Conservation (phyloP, 352 stramenopile genomes). For the Pythium monospermum region DNA sequence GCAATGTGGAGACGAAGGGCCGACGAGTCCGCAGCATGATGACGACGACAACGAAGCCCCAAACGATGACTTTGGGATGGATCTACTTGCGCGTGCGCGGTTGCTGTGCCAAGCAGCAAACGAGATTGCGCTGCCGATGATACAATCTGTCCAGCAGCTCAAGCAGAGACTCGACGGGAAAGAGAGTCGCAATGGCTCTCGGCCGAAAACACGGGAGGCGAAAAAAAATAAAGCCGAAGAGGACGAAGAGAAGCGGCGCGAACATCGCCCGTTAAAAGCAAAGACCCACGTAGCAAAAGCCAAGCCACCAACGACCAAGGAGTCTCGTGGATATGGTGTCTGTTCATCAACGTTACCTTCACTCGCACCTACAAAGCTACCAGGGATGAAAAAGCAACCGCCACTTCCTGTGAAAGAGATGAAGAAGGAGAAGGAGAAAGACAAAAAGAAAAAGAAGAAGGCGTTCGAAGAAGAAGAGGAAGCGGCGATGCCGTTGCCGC, state of each 20-base stretch:
- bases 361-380: neutral
- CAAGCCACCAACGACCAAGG: neutral
- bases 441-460: conserved; percentile 4
- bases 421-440: conserved; percentile 7
- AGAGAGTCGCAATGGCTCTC: neutral
- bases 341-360: neutral
- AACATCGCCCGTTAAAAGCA: neutral
- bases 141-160: conserved; percentile 14
- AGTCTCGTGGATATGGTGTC: neutral
- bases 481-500: conserved; percentile 12
- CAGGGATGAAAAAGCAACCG: neutral
- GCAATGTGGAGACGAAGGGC: neutral
- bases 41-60: neutral
- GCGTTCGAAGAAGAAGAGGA: conserved; percentile 10
- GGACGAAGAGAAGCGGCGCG: neutral
- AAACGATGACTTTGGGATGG: conserved; percentile 9
- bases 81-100: conserved; percentile 16
- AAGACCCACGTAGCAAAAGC: neutral
- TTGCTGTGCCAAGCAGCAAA: conserved; percentile 21
- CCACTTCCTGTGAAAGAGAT: neutral
- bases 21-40: neutral
- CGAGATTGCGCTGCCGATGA: conserved; percentile 24
- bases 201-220: neutral
- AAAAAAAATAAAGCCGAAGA: neutral
- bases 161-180: conserved; percentile 4